A percentile compares a stretch with the other conserved stretches of the same genome.
Evolutionary conservation across 2,329 filamentous ascomycete species (phyloP).

Genomic region (Colletotrichum zoysiae): DNA sequence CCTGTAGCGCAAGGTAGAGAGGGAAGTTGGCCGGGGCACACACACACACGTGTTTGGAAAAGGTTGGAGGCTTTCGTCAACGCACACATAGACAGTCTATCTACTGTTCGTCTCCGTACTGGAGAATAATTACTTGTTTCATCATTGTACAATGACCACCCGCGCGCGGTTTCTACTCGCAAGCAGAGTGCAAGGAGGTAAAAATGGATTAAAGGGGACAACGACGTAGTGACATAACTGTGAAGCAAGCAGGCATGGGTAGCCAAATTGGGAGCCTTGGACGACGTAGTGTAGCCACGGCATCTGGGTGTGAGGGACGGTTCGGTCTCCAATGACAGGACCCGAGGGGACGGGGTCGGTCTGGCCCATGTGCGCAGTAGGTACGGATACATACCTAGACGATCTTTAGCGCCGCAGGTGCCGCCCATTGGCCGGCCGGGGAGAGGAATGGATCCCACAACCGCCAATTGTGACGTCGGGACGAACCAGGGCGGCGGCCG

Average conservation of each 20-base stretch:
- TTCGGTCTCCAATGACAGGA: constrained; percentile 24
- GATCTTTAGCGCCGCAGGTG: constrained; percentile 31
- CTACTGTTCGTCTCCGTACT: constrained; percentile 18
- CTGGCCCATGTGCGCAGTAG: constrained; percentile 9
- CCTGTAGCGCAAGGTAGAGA: constrained; percentile 12
- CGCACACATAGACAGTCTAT: constrained; percentile 24
- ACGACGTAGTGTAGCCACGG: neutral
- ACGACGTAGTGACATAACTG: neutral
- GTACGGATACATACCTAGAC: no score
- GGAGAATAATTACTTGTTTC: constrained; percentile 8
- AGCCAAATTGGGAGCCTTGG: constrained; percentile 19
- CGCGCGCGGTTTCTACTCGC: neutral
- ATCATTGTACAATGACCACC: neutral
- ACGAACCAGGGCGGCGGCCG: neutral
- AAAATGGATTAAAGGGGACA: neutral
- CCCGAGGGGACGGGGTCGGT: constrained; percentile 18
- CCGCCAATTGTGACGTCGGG: constrained; percentile 38
- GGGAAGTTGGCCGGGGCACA: neutral
- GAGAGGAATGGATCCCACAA: neutral
- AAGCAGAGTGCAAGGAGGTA: neutral
- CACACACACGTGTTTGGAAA: neutral
- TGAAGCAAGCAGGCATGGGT: neutral
- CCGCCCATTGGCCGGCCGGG: constrained; percentile 14
- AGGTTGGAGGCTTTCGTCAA: neutral
- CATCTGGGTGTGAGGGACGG: neutral